Evolutionary conservation across 257 asterid species (phyloP).

Genomic region (Gentiana straminea): DNA sequence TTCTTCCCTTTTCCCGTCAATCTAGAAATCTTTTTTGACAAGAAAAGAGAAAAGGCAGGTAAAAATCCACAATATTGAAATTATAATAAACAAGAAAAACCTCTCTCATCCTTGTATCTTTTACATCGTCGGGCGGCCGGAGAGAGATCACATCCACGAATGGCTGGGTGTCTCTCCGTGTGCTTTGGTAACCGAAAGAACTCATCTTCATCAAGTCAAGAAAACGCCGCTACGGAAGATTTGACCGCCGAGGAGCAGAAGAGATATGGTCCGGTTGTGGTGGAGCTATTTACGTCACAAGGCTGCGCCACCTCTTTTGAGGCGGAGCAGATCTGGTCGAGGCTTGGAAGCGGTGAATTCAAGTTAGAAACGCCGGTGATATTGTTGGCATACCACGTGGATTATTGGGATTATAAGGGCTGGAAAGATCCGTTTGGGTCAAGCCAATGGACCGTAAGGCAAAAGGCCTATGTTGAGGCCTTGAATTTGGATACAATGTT

Average conservation of each 20-base stretch:
- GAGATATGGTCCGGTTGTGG: slow-evolving; percentile 57
- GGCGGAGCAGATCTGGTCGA: slow-evolving; percentile 79
- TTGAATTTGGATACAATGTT: slow-evolving; percentile 56
- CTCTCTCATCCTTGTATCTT: slow-evolving; percentile 1
- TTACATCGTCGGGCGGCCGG: slow-evolving; percentile 2
- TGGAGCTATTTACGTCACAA: slow-evolving; percentile 86
- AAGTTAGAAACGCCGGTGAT: slow-evolving; percentile 50
- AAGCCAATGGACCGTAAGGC: slow-evolving; percentile 77
- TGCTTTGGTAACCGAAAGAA: slow-evolving; percentile 37
- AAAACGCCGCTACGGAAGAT: slow-evolving; percentile 31
- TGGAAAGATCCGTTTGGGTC: slow-evolving; percentile 91
- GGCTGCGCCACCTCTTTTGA: slow-evolving; percentile 83
- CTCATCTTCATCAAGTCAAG: slow-evolving; percentile 12
- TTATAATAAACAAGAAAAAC: not conserved
- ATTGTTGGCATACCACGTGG: slow-evolving; percentile 71
- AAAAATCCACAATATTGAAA: not conserved
- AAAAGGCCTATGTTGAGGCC: slow-evolving; percentile 73
- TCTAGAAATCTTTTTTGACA: not conserved
- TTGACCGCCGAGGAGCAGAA: slow-evolving; percentile 44
- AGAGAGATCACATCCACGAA: slow-evolving; percentile 29
- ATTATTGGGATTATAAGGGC: slow-evolving; percentile 83
- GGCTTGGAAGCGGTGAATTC: slow-evolving; percentile 86
- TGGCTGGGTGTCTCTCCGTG: slow-evolving; percentile 65
- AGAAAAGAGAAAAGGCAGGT: not conserved
- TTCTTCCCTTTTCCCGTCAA: not conserved